Percentiles rank a stretch among this genome's conserved stretches.
These are phyloP conservation scores for Metahyphopichia silvanorum DNA, from an alignment of 805 yeast species.

Conservation along the genomic window DNA sequence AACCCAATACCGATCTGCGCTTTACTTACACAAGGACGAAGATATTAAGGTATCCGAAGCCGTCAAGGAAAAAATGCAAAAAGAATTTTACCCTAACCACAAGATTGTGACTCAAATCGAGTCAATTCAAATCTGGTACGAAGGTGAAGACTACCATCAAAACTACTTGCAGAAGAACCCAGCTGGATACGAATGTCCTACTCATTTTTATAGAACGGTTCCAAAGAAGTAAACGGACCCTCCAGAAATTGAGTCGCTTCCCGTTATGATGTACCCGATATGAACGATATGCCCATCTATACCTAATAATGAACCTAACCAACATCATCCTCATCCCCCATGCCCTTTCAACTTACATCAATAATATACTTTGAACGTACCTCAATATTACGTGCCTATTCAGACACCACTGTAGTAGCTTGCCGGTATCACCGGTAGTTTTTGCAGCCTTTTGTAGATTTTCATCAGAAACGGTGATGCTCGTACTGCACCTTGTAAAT, in stretches of 20 bases:
- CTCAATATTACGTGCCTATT: too few relatives aligned
- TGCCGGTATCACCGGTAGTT: too few relatives aligned
- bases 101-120: constrained; percentile 68
- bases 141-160: constrained; percentile 97
- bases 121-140: constrained; percentile 70
- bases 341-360: too few relatives aligned
- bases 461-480: too few relatives aligned
- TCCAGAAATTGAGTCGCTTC: background rate
- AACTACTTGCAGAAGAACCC: constrained; percentile 77
- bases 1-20: constrained; percentile 84
- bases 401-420: too few relatives aligned
- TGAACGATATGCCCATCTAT: too few relatives aligned
- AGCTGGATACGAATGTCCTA: constrained; percentile 84
- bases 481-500: too few relatives aligned
- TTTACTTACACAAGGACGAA: constrained; percentile 58
- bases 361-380: too few relatives aligned
- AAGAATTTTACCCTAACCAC: constrained; percentile 70
- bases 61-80: constrained; percentile 56
- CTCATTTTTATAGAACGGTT: constrained; percentile 72
- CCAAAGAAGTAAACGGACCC: constrained; percentile 37
- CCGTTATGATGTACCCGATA: too few relatives aligned
- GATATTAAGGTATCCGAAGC: constrained; percentile 45
- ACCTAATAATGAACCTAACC: too few relatives aligned
- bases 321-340: too few relatives aligned
- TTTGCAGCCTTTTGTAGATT: too few relatives aligned